Evolutionary conservation across 1,139 yeast genomes (phyloP).

Genomic region (Kodamaea arcana): DNA sequence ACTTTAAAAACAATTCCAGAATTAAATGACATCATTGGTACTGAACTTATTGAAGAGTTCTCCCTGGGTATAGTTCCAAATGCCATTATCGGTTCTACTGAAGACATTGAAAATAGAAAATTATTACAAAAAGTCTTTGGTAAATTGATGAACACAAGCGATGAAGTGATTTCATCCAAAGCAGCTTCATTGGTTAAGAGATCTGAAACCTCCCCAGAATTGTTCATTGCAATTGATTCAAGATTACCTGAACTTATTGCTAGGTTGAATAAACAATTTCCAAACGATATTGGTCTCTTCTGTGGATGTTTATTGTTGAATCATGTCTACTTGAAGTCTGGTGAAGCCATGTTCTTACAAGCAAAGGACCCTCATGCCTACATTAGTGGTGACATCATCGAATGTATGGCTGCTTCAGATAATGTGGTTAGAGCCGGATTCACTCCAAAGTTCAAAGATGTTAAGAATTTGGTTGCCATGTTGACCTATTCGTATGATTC

Average conservation of each 20-base stretch:
- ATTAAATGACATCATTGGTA: constrained; percentile 66
- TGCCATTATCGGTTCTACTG: constrained; percentile 43
- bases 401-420: constrained; percentile 99
- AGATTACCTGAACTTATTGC: constrained; percentile 68
- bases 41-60: constrained; percentile 51
- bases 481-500: constrained; percentile 86
- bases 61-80: constrained; percentile 41
- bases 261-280: constrained; percentile 82
- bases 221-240: constrained; percentile 39
- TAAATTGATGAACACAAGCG: constrained; percentile 75
- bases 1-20: constrained; percentile 74
- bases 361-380: constrained; percentile 99
- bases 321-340: constrained; percentile 78
- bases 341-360: constrained; percentile 94
- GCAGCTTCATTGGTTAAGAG: constrained; percentile 62
- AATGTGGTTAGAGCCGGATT: constrained; percentile 98
- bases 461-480: constrained; percentile 81
- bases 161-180: constrained; percentile 45
- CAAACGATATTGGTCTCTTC: constrained; percentile 89
- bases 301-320: constrained; percentile 92
- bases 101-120: constrained; percentile 52
- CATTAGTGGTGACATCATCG: constrained; percentile 93
- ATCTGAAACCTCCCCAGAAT: constrained; percentile 50
- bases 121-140: constrained; percentile 74
- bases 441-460: constrained; percentile 97